Conservation (phyloP, 345 rosid species). For the Mangifera indica region DNA sequence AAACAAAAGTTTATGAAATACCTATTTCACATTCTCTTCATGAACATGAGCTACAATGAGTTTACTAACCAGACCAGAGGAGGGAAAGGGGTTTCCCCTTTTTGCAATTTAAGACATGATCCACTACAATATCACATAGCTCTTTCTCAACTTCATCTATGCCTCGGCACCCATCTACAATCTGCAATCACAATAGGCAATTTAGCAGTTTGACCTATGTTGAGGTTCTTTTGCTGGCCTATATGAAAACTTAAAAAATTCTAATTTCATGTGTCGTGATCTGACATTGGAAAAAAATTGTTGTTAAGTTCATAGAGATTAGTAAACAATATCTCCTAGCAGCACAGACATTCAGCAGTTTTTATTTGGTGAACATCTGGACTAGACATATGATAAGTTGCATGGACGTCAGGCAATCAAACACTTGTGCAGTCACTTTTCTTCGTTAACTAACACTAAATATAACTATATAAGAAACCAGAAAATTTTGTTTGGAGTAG, state of each 20-base stretch:
- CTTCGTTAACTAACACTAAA: neutral
- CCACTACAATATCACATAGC: constrained; percentile 34
- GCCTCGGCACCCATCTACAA: constrained; percentile 52
- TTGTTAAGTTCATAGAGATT: no score
- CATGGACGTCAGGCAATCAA: no score
- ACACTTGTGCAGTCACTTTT: neutral
- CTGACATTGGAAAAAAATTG: no score
- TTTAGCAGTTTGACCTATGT: neutral
- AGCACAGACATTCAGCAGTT: no score
- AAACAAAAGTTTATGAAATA: neutral
- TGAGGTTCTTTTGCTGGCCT: neutral
- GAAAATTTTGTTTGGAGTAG: neutral
- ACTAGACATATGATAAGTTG: no score
- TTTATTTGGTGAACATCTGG: no score
- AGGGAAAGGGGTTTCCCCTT: constrained; percentile 42
- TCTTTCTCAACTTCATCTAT: constrained; percentile 60
- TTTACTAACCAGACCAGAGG: constrained; percentile 34
- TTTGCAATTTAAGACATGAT: constrained; percentile 34
- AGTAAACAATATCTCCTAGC: no score
- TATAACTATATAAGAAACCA: neutral
- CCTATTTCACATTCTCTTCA: neutral
- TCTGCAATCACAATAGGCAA: constrained; percentile 36
- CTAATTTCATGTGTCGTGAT: no score
- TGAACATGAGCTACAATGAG: neutral
- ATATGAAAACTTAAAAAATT: no score